Evolutionary conservation across 208 protist species (phyloP), one percentile per base, ranked within the genome.

Genomic region (Trypanosomatidae sp.): DNA sequence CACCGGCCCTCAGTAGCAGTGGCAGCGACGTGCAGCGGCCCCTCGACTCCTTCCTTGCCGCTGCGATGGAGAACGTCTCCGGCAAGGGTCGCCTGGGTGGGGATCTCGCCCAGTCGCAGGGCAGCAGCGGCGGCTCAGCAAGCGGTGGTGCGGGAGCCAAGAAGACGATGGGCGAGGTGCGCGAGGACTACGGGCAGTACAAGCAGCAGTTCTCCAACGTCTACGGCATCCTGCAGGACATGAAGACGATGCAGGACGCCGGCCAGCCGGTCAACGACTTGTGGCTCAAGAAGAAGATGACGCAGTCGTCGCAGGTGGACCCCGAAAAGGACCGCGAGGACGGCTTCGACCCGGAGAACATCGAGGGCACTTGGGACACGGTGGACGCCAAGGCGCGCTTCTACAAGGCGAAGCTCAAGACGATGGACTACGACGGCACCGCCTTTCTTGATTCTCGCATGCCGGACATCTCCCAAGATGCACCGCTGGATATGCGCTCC

Each of bases 401-500:
- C 64, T 97, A 97, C 83, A 97, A 97, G 81, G 80, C 83, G 36
- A 94, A 94, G 69, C 76, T 97, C 17, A 89, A 87, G 79, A 82
- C 69, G 33, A 97, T 97, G 92, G 89, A 97, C 80, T 97, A 95
- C 70, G 92, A 97, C 78, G 90, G 88, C 22, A 95, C 82, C 7
- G 83, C 82, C 17, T 92, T 89, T 59, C 60, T 81, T 13, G 79
- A 87, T 62, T 81, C 74, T 0, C 79, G 64, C 12, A 92, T 94
- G 86, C 92, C 92, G 1, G 87, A 93, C 74, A 73, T 97, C 28
- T 86, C 86, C 2, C 71, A 82, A 30, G 90, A 95, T 41, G 88
- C 89, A 2, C 90, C 92, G 43, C 84, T 97, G 28, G 92, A 97
- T 66, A 97, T 97, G 87, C 84, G 82, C 25, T 72, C 80, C 22